Conservation (phyloP, 768 basidiomycete species). For the Holtermannia corniformis region DNA sequence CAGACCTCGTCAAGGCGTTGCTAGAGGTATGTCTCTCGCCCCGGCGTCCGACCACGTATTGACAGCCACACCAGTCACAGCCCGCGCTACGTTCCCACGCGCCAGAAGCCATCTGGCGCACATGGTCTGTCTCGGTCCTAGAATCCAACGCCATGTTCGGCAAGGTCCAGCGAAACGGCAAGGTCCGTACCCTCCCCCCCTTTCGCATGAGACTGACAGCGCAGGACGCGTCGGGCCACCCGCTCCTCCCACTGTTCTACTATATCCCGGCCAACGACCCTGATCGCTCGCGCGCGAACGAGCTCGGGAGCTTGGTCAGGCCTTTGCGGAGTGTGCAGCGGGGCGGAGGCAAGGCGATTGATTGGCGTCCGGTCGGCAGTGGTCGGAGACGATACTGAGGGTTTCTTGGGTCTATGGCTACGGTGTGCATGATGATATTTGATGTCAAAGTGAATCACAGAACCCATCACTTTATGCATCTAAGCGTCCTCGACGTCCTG, state of each 20-base stretch:
- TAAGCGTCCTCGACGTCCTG: conserved; percentile 54
- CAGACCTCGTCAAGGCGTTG: conserved; percentile 40
- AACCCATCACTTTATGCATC: no score
- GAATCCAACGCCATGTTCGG: conserved; percentile 36
- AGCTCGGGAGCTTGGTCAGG: conserved; percentile 36
- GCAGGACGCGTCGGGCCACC: conserved; percentile 41
- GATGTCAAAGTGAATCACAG: no score
- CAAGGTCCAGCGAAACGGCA: conserved; percentile 36
- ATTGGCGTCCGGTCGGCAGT: conserved; percentile 39
- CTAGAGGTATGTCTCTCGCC: conserved; percentile 32
- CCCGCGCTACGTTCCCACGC: conserved; percentile 31
- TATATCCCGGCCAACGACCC: conserved; percentile 40
- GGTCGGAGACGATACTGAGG: conserved; percentile 15
- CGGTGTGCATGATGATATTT: no score
- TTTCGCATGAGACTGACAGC: neutral
- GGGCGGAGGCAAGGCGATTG: conserved; percentile 37
- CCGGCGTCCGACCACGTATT: neutral
- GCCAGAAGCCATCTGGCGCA: conserved; percentile 23
- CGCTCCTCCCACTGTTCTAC: conserved; percentile 39
- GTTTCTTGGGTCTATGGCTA: no score
- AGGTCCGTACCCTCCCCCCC: conserved; percentile 15
- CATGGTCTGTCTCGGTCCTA: conserved; percentile 22
- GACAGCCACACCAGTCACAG: conserved; percentile 26
- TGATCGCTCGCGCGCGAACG: conserved; percentile 26
- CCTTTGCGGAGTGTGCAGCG: conserved; percentile 35